Evolutionary conservation across 169 alveolate species (phyloP), one percentile per base, ranked within the genome.

Genomic region (Cryptosporidium parvum): DNA sequence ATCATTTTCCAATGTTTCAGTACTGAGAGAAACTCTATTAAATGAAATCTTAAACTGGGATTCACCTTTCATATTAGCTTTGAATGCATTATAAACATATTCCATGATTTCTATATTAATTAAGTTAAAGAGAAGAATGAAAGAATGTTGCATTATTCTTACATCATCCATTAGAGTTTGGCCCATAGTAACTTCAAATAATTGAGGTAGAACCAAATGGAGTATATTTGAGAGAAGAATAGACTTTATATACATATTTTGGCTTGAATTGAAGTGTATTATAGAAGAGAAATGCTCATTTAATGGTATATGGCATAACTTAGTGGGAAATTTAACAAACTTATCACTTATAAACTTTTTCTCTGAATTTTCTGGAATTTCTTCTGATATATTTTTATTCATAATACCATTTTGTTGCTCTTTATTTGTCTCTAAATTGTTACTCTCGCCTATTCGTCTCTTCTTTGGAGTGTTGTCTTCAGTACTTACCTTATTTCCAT

Each of bases 51-150:
- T 26, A 4, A 21, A 16, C 7, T 56, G 67, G 0, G 67, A 26
- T 10, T 56, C 29, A 0, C 21, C 52, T 12, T 35, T 65, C 9
- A 21, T 29, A n/a, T 29, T 65, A n/a, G 37, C 67, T 26, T 56
- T 7, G 18, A 56, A 33, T 33, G 21, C 35, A 48, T 53, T 23
- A 53, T 56, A 31, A 37, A 35, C 10, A 26, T 33, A 44, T 18
- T 62, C 56, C 8, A 80, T 14, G 4, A 80, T 21, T 42, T 80
- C 80, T 5, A 80, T 59, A 62, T 62, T 80, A 44, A 80, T n/a
- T 65, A 80, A 26, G 62, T 65, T 80, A 23, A 80, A 80, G 21
- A 80, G 35, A 10, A 80, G 56, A 61, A 62, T 59, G 62, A 65
- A 59, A 23, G 89, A 26, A 3, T 62, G 44, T 3, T 80, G 89